Evolutionary conservation across 2,329 filamentous ascomycete species (phyloP), one percentile per base, ranked within the genome.

Genomic region (Hortaea werneckii): DNA sequence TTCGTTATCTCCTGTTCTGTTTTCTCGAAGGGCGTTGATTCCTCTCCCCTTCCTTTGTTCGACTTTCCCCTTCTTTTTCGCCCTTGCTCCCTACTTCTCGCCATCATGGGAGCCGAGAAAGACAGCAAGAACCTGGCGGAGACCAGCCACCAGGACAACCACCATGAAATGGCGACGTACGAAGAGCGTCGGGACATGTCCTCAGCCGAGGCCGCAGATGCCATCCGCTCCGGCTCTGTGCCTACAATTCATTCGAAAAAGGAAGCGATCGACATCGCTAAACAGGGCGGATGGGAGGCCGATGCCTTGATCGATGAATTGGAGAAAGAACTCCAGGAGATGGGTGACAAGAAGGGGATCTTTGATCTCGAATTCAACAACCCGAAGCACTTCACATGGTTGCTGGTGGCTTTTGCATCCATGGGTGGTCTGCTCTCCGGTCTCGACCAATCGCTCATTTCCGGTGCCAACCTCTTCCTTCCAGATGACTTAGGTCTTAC

Each of bases 371-470:
- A 75, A 32, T 79, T 84, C 65, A 71, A 70, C 42, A 74, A 83
- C 59, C 79, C 80, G 0, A 76, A 70, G 44, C 65, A 79, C 57
- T 87, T 85, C 61, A 86, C 82, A 27, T 83, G 75, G 69, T 65
- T 83, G 11, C 71, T 85, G 10, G 80, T 84, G 39, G 78, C 73
- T 1, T 86, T 86, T 54, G 82, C 82, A n/a, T 83, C 79, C 11
- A 83, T 86, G 79, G 82, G 83, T 42, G 83, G 83, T 59, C 67
- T 87, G 20, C 74, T 86, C 0, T 84, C 80, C 1, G 83, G 83
- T 49, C 71, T 87, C 13, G 83, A 87, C 58, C 83, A 87, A 64
- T 83, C 78, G 40, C 69, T 86, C 46, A 87, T 87, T 56, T 81
- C 76, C 9, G 83, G 83, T 43, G 83, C 83, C 42, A 82, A 83